Evolutionary conservation across 2,329 filamentous ascomycete genomes (phyloP), one percentile per base, ranked within the genome.

Genomic region (Samsoniella hepiali): DNA sequence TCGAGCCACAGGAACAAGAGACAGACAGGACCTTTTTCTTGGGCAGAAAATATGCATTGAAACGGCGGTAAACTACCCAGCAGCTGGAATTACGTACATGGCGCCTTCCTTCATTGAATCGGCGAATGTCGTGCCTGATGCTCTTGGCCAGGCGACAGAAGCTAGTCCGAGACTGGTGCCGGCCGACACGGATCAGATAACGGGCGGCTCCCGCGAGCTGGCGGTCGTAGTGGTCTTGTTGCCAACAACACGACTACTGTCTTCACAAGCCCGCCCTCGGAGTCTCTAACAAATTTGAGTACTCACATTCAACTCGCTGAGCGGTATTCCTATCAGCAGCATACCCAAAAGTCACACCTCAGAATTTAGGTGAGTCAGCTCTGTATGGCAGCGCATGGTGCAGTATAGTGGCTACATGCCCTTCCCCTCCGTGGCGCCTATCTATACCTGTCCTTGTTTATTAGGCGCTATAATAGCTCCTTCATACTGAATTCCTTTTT

Each of bases 141-240:
- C 13, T 15, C 32, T 36, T 32, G 45, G 27, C 15, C 47, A 53
- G 5, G 8, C 34, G 42, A 31, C 8, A 34, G n/a, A 40, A 27
- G 6, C 22, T 44, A 15, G 10, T 49, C 40, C 53, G 31, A 56
- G 22, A 40, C 53, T 36, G 27, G 44, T 38, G 40, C 49, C 51
- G 51, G 51, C 27, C 38, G 40, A 36, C 60, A 42, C 63, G 63
- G 63, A 64, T 64, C 63, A 64, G 63, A 64, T 64, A 64, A 64
- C 38, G 47, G 44, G 40, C 45, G 34, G 27, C 22, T 17, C 34
- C 57, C 57, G 34, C 36, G 10, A 38, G 3, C 42, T 22, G 32
- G 32, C 56, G 44, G 13, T 58, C 45, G n/a, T 32, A 34, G 29
- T 15, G 55, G 40, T 17, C 40, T 44, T 10, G 54, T 11, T 42